phyloP scores from a whole-genome alignment of 2,329 filamentous ascomycete species.

The Verticillium tricorpus region DNA sequence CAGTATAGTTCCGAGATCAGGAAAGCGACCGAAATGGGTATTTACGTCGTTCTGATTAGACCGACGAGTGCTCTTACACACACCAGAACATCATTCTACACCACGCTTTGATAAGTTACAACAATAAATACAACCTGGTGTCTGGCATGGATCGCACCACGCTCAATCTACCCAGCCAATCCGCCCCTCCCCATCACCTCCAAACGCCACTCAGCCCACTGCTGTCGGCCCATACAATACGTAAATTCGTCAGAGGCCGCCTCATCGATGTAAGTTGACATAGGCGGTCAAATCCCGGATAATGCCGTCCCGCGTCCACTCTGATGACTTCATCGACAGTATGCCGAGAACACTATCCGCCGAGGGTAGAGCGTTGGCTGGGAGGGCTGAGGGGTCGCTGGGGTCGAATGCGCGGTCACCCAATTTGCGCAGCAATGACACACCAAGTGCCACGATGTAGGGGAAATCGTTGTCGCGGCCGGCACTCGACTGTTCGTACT shows the following conservation, averaged over 20 bases:
- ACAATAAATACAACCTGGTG: background rate
- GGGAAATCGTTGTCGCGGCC: slow-evolving; percentile 44
- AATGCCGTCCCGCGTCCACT: slow-evolving; percentile 60
- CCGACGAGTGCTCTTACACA: background rate
- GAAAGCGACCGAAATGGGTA: too few species aligned
- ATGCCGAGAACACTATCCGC: slow-evolving; percentile 64
- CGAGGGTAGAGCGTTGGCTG: slow-evolving; percentile 59
- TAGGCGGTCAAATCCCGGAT: slow-evolving; percentile 65
- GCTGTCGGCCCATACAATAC: background rate
- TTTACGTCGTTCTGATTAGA: background rate
- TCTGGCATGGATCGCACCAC: background rate
- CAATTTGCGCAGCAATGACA: slow-evolving; percentile 63
- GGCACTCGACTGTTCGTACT: slow-evolving; percentile 48
- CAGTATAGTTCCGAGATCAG: too few species aligned
- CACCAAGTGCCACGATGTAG: slow-evolving; percentile 63
- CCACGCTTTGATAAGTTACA: background rate
- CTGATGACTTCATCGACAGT: slow-evolving; percentile 58
- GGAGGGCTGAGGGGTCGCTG: slow-evolving; percentile 47
- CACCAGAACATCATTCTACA: background rate
- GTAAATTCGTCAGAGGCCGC: background rate
- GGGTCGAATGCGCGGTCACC: slow-evolving; percentile 62
- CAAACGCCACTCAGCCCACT: background rate
- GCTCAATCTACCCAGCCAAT: background rate
- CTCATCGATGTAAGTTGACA: slow-evolving; percentile 40
- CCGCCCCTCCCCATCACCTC: background rate